Conservation (phyloP, 352 stramenopile genomes). For the Pseudoperonospora humuli region DNA sequence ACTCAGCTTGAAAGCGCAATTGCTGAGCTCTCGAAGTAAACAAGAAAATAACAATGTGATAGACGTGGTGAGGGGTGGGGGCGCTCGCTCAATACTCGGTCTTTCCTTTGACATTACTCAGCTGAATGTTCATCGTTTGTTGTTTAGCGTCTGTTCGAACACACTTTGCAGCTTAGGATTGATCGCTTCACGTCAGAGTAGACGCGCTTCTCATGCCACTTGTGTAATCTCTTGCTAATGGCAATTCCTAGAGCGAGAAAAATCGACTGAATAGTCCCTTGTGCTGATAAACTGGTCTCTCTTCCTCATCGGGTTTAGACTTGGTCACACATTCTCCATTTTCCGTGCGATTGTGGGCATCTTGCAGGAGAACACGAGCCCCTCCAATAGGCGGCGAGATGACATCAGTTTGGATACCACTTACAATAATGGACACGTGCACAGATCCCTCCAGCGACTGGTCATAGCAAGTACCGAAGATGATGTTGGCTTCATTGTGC, state of each 20-base stretch:
- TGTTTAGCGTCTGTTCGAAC: not conserved
- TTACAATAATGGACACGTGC: conserved; percentile 86
- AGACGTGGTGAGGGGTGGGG: conserved; percentile 18
- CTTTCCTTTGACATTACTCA: conserved; percentile 1
- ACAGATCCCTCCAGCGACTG: conserved; percentile 71
- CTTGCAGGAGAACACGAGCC: conserved; percentile 40
- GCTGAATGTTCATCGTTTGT: not conserved
- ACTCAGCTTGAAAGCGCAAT: conserved; percentile 50
- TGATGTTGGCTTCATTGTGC: conserved; percentile 81
- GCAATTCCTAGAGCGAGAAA: conserved; percentile 62
- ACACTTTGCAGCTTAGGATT: not conserved
- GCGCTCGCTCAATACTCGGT: not conserved
- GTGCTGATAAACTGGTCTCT: conserved; percentile 19
- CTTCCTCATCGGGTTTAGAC: conserved; percentile 7
- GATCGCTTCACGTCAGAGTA: no score
- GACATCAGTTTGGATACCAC: conserved; percentile 78
- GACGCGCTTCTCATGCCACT: no score
- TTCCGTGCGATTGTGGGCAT: conserved; percentile 17
- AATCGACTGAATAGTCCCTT: conserved; percentile 63
- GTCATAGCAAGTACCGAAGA: conserved; percentile 86
- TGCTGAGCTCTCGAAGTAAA: conserved; percentile 49
- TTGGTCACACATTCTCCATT: conserved; percentile 12
- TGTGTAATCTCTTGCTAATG: no score
- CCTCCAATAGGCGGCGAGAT: conserved; percentile 67
- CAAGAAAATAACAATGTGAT: conserved; percentile 17